Evolutionary conservation across 2,329 filamentous ascomycete genomes (phyloP).

Genomic region (Dactylellina haptotyla): DNA sequence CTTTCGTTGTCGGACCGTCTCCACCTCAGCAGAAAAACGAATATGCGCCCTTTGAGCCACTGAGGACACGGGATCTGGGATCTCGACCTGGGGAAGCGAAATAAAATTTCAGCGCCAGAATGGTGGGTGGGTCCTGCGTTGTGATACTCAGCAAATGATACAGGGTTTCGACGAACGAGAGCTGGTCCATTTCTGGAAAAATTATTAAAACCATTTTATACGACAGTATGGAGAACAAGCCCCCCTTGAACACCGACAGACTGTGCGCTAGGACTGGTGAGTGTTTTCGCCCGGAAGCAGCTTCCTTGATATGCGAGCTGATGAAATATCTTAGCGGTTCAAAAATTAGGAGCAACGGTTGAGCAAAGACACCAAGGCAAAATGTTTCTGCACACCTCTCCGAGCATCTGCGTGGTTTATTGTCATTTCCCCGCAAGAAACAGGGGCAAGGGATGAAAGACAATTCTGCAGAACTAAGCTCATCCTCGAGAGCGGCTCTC

Average conservation of each 20-base stretch:
- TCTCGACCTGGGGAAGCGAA: constrained; percentile 54
- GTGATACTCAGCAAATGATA: constrained; percentile 26
- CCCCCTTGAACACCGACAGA: constrained; percentile 39
- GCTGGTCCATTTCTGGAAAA: constrained; percentile 41
- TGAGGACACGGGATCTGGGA: constrained; percentile 52
- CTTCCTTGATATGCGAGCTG: constrained; percentile 50
- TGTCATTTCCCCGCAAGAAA: constrained; percentile 54
- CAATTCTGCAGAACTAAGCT: constrained; percentile 43
- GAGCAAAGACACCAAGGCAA: constrained; percentile 36
- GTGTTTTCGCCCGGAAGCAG: constrained; percentile 47
- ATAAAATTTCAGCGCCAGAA: constrained; percentile 44
- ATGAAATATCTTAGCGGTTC: constrained; percentile 48
- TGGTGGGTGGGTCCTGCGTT: constrained; percentile 47
- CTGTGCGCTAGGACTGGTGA: constrained; percentile 30
- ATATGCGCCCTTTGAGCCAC: constrained; percentile 39
- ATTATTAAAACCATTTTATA: constrained; percentile 22
- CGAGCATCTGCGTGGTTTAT: constrained; percentile 53
- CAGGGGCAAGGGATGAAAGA: constrained; percentile 49
- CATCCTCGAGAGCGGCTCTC: constrained; percentile 37
- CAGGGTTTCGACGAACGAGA: constrained; percentile 29
- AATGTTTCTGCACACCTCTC: constrained; percentile 48
- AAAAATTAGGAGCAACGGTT: constrained; percentile 24
- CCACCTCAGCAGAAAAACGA: constrained; percentile 45
- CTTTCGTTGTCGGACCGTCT: constrained; percentile 47
- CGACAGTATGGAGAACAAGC: constrained; percentile 17